Evolutionary conservation across 805 yeast genomes (phyloP), one percentile per base, ranked within the genome.

Genomic region (Danielia reshetovae): DNA sequence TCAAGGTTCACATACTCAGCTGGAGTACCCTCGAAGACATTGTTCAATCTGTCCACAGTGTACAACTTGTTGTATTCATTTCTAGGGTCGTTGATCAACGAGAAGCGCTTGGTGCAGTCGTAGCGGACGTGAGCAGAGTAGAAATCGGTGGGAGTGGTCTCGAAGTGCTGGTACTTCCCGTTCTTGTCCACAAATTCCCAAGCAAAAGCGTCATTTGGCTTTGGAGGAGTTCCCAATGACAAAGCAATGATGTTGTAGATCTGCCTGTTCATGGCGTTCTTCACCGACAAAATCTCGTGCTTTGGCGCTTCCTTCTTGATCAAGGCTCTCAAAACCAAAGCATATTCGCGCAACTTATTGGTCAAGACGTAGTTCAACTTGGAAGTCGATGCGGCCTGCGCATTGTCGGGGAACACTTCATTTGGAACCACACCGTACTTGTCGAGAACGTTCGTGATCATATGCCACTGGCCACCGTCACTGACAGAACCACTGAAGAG

Each of bases 401-500:
- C 70, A 36, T 77, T 68, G 56, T 86, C 95, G 8, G 90, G 89
- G 61, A 73, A 87, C 12, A 76, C 57, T 44, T 73, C 75, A 51
- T 80, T 69, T 24, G 96, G 96, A 34, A 86, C 84, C 34, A 83
- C 54, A 18, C 95, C 95, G 49, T 86, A 87, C 59, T 86, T 87
- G 43, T 78, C 77, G 32, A 85, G 74, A 38, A 87, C 56, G 59
- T 85, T 84, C 31, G 80, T 68, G 55, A 85, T 75, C 93, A 86
- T 82, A 45, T 83, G 80, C 71, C 83, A 85, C 60, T 86, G 95
- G 34, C 96, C 95, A 48, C 96, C 95, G 53, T 87, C 95, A 39
- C 72, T 57, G 29, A 79, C 77, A 16, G 95, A 94, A 35, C 75
- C 80, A 4, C 63, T 48, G 35, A 85, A 64, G 30, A 86, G 59